Evolutionary conservation across 192 early-diverging fungal species (phyloP).

Genomic region (Linnemannia elongata): DNA sequence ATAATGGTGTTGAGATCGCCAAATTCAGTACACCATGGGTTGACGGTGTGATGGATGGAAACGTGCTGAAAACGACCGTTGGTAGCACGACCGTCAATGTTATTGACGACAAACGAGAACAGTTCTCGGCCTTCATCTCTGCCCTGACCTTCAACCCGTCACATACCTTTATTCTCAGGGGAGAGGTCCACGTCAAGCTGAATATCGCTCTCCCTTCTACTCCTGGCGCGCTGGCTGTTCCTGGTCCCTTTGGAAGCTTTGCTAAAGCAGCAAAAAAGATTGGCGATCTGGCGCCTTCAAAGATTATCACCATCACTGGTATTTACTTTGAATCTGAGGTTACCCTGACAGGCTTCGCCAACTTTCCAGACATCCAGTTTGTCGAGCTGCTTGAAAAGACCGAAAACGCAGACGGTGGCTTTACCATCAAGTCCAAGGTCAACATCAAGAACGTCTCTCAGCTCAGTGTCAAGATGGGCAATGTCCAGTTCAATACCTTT

Average conservation of each 20-base stretch:
- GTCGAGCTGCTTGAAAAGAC: neutral
- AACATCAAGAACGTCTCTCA: constrained; percentile 9
- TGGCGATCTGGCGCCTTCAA: neutral
- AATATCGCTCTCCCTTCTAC: neutral
- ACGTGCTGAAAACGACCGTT: neutral
- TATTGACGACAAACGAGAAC: neutral
- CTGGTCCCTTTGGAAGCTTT: neutral
- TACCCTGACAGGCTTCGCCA: neutral
- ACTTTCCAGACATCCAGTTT: neutral
- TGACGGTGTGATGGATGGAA: neutral
- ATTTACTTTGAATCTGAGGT: neutral
- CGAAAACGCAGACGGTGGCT: neutral
- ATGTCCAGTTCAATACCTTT: neutral
- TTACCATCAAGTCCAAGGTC: neutral
- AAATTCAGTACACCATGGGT: neutral
- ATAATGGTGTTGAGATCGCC: neutral
- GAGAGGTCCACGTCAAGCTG: neutral
- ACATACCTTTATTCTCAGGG: neutral
- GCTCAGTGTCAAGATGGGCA: neutral
- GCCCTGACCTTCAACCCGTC: neutral
- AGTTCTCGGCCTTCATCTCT: constrained; percentile 4
- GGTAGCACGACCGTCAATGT: neutral
- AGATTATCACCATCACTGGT: neutral
- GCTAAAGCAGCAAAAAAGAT: too few species aligned
- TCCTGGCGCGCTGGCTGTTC: neutral